Conservation (phyloP, 2,329 filamentous ascomycete genomes). For the Diaporthe sp. region DNA sequence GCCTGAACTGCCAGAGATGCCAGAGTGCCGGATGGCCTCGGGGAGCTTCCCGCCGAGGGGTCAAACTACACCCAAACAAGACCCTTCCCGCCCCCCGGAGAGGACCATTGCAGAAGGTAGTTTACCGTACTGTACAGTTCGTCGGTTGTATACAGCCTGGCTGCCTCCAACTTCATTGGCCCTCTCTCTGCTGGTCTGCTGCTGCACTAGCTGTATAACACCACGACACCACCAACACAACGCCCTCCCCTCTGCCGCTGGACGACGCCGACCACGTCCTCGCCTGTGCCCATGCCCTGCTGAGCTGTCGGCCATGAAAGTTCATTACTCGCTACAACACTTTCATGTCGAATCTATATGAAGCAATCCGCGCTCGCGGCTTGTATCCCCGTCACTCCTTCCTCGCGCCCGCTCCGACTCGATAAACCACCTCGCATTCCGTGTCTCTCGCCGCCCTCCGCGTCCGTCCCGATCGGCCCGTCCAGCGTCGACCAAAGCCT, state of each 20-base stretch:
- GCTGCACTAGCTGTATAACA: conserved; percentile 22
- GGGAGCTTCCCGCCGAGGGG: conserved; percentile 31
- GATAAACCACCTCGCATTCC: neutral
- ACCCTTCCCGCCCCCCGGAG: conserved; percentile 31
- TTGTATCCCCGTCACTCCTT: conserved; percentile 43
- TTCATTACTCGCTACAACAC: conserved; percentile 43
- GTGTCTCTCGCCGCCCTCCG: conserved; percentile 15
- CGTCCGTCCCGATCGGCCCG: neutral
- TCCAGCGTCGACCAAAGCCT: conserved; percentile 42
- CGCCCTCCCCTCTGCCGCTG: neutral
- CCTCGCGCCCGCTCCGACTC: conserved; percentile 46
- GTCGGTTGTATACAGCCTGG: conserved; percentile 13
- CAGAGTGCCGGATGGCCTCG: conserved; percentile 17
- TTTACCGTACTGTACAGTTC: conserved; percentile 21
- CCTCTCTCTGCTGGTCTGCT: conserved; percentile 4
- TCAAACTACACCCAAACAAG: conserved; percentile 32
- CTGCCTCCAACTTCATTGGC: conserved; percentile 35
- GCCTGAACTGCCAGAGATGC: neutral
- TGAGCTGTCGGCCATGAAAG: conserved; percentile 46
- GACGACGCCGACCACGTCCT: conserved; percentile 8
- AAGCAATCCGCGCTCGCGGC: conserved; percentile 52
- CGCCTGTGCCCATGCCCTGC: conserved; percentile 22
- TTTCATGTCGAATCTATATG: conserved; percentile 53
- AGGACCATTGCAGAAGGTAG: conserved; percentile 14
- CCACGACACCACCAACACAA: conserved; percentile 1